phyloP scores from a whole-genome alignment of 2,329 filamentous ascomycete genomes.

The Diaporthe vaccinii region DNA sequence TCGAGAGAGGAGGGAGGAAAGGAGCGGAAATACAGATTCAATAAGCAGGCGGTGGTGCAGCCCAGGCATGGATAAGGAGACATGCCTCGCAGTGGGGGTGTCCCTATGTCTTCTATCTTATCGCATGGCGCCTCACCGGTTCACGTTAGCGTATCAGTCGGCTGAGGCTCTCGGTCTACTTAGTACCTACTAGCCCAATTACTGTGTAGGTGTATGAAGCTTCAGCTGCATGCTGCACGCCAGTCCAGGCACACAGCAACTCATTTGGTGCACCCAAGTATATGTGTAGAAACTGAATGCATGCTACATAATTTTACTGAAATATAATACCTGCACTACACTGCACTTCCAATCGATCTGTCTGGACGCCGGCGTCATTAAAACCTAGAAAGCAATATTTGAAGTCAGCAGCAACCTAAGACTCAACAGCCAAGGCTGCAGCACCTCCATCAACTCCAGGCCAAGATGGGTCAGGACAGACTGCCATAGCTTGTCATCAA shows the following conservation, averaged over 20 bases:
- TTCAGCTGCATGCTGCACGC: not conserved
- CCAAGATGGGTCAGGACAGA: not conserved
- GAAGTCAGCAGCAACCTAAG: not conserved
- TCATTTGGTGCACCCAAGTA: not conserved
- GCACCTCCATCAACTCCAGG: not conserved
- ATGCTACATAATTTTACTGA: not conserved
- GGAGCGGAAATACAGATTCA: not conserved
- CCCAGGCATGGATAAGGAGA: constrained; percentile 20
- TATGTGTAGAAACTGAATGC: not conserved
- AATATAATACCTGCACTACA: not conserved
- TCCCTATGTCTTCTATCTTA: constrained; percentile 30
- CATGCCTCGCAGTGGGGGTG: constrained; percentile 21
- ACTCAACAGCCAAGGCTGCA: not conserved
- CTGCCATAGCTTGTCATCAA: not conserved
- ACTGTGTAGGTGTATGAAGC: not conserved
- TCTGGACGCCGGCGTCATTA: not conserved
- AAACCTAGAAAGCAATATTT: not conserved
- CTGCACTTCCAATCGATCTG: not conserved
- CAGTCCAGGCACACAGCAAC: not conserved
- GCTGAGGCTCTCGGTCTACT: constrained; percentile 16
- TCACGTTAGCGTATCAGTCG: constrained; percentile 27
- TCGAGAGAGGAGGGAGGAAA: not conserved
- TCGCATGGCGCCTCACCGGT: constrained; percentile 28
- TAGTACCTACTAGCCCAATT: not conserved
- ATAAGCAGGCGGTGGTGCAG: constrained; percentile 17